A percentile compares a stretch with the other conserved stretches of the same genome.
phyloP scores from a whole-genome alignment of 257 asterid species.

The Ophiorrhiza pumila region DNA sequence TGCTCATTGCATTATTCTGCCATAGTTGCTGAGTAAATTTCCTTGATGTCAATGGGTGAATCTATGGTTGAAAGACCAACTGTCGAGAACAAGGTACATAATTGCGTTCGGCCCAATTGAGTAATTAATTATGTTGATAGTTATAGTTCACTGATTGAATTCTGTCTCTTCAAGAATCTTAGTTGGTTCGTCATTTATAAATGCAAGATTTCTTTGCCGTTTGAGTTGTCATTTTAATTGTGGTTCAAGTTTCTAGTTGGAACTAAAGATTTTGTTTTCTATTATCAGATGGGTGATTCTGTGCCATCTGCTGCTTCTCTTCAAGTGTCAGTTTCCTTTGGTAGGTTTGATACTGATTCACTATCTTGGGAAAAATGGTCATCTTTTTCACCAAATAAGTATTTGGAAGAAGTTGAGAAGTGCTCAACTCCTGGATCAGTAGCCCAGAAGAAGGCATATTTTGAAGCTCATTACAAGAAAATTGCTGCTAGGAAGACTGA shows the following conservation, averaged over 20 bases:
- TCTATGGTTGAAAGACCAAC: slow-evolving; percentile 37
- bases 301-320: slow-evolving; percentile 45
- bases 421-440: slow-evolving; percentile 91
- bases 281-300: slow-evolving; percentile 72
- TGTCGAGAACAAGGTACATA: slow-evolving; percentile 40
- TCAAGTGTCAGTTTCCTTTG: slow-evolving; percentile 87
- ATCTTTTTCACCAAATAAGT: slow-evolving; percentile 83
- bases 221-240: slow-evolving; percentile 24
- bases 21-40: slow-evolving; percentile 26
- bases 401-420: slow-evolving; percentile 88
- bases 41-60: slow-evolving; percentile 40
- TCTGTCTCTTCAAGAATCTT: slow-evolving; percentile 14
- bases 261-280: slow-evolving; percentile 30
- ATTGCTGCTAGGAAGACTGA: slow-evolving; percentile 80
- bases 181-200: slow-evolving; percentile 8
- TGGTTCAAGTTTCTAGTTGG: slow-evolving; percentile 16
- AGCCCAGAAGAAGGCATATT: slow-evolving; percentile 88
- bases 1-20: slow-evolving; percentile 19
- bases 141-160: slow-evolving; percentile 8
- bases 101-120: slow-evolving; percentile 23
- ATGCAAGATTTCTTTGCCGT: slow-evolving; percentile 18
- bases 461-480: slow-evolving; percentile 91
- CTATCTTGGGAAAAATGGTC: slow-evolving; percentile 99
- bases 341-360: slow-evolving; percentile 76
- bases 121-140: slow-evolving; percentile 16